A percentile compares a stretch with the other conserved stretches of the same genome.
phyloP scores from a whole-genome alignment of 768 basidiomycete species.

The Serendipita sp. region DNA sequence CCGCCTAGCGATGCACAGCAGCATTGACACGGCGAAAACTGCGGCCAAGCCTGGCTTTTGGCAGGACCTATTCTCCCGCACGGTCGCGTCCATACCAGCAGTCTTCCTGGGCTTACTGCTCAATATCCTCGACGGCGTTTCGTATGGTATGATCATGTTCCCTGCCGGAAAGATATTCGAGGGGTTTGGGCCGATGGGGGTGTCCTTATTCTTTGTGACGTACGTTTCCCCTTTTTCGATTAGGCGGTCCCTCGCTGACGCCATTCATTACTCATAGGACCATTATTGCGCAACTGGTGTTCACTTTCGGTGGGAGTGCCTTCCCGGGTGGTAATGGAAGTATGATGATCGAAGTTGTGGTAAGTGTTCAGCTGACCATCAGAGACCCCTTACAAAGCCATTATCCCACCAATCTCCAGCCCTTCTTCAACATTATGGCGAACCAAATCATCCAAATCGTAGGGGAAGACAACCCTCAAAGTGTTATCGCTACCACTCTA shows the following conservation, averaged over 20 bases:
- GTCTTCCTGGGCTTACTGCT: constrained; percentile 70
- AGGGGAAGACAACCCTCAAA: constrained; percentile 47
- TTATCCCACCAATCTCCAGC: constrained; percentile 27
- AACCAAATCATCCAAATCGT: constrained; percentile 55
- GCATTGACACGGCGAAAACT: constrained; percentile 5
- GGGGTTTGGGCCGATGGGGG: constrained; percentile 71
- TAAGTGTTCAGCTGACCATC: constrained; percentile 23
- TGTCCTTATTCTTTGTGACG: constrained; percentile 90
- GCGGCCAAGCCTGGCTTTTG: constrained; percentile 7
- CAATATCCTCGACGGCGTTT: constrained; percentile 87
- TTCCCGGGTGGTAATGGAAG: constrained; percentile 85
- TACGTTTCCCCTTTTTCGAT: constrained; percentile 20
- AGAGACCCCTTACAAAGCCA: not conserved
- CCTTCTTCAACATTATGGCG: constrained; percentile 90
- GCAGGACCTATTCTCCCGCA: not conserved
- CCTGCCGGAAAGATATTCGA: constrained; percentile 68
- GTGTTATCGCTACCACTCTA: constrained; percentile 83
- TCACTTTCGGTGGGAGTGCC: constrained; percentile 70
- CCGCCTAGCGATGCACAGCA: not conserved
- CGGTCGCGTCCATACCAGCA: constrained; percentile 43
- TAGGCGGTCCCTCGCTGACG: not conserved
- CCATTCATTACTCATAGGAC: constrained; percentile 27
- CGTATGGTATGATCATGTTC: constrained; percentile 95
- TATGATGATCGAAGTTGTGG: constrained; percentile 98
- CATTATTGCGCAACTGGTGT: constrained; percentile 66